phyloP scores from a whole-genome alignment of 2,329 filamentous ascomycete genomes.

The Bimuria novae-zelandiae region DNA sequence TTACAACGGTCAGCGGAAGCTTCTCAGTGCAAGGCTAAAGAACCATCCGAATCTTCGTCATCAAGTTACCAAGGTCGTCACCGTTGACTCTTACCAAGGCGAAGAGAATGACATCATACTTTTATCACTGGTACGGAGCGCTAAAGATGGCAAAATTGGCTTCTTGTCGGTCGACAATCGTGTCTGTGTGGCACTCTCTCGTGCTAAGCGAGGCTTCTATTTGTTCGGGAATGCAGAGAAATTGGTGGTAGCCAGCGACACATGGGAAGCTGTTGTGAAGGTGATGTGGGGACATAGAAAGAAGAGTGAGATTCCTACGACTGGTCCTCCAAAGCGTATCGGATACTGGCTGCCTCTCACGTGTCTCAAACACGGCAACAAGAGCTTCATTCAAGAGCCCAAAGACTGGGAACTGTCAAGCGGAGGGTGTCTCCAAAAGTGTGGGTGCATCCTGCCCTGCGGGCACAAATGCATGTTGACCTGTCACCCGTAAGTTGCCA shows the following conservation, averaged over 20 bases:
- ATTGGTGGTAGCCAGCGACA: conserved; percentile 50
- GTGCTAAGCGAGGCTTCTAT: conserved; percentile 79
- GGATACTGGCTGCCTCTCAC: conserved; percentile 62
- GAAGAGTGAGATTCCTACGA: conserved; percentile 28
- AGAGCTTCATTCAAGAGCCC: conserved; percentile 53
- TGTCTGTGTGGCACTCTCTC: conserved; percentile 66
- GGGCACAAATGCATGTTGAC: conserved; percentile 39
- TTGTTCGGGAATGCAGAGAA: conserved; percentile 77
- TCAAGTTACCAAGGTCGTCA: conserved; percentile 64
- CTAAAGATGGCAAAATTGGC: conserved; percentile 62
- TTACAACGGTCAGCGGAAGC: conserved; percentile 81
- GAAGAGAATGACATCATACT: conserved; percentile 87
- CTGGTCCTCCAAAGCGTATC: conserved; percentile 42
- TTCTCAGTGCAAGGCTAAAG: conserved; percentile 59
- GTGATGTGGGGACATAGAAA: conserved; percentile 52
- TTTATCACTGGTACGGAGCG: conserved; percentile 79
- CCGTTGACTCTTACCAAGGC: conserved; percentile 88
- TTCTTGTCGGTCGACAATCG: conserved; percentile 72
- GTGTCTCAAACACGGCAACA: conserved; percentile 63
- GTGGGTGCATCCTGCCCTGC: conserved; percentile 36
- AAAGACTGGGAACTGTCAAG: conserved; percentile 36
- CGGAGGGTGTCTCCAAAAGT: conserved; percentile 36
- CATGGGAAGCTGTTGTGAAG: conserved; percentile 58
- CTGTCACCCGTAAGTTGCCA: conserved; percentile 42
- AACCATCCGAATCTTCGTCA: conserved; percentile 48